Conservation (phyloP, 495 filamentous ascomycete species). For the Penicillium dipodomyicola region DNA sequence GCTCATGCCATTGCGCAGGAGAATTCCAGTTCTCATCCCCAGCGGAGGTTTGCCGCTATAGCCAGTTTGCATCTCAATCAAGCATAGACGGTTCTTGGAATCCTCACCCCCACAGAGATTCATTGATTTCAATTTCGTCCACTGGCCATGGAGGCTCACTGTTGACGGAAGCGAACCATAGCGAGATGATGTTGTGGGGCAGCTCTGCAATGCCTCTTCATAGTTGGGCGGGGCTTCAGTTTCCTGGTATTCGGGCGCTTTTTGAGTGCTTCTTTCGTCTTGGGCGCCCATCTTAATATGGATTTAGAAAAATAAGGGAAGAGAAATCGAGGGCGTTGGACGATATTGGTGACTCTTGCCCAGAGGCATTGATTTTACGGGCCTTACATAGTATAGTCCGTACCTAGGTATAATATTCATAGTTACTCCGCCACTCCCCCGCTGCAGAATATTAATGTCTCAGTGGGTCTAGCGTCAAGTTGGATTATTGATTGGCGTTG, state of each 20-base stretch:
- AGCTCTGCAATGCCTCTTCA: neutral
- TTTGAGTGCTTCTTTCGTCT: neutral
- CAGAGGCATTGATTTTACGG: neutral
- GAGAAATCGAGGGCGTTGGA: no score
- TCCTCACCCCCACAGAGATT: neutral
- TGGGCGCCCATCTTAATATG: neutral
- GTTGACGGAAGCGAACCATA: conserved; percentile 3
- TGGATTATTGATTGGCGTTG: neutral
- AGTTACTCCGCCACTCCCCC: neutral
- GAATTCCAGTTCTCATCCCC: neutral
- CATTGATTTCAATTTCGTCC: conserved; percentile 4
- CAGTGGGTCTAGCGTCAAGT: neutral
- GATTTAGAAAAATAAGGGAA: neutral
- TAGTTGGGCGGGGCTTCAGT: neutral
- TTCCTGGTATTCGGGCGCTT: no score
- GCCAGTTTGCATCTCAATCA: neutral
- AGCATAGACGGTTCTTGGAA: neutral
- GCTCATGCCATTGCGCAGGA: neutral
- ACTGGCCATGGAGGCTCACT: neutral
- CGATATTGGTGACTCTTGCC: neutral
- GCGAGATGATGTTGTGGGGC: neutral
- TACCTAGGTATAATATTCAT: no score
- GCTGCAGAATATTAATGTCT: neutral
- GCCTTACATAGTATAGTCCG: neutral
- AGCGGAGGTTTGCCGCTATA: neutral